Evolutionary conservation across 2,329 filamentous ascomycete genomes (phyloP).

Genomic region (Colletotrichum sublineola): DNA sequence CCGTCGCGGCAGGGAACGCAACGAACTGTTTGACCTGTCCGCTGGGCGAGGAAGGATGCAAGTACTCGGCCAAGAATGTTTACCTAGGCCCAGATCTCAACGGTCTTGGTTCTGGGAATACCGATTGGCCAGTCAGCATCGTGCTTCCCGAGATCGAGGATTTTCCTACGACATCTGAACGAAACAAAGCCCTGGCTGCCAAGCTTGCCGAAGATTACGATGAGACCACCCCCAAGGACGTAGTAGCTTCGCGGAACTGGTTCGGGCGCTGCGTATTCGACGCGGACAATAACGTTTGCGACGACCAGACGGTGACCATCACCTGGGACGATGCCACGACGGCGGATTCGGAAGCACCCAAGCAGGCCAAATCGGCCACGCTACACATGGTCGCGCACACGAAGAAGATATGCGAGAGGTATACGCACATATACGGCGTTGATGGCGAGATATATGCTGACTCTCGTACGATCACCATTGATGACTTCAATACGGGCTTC

Average conservation of each 20-base stretch:
- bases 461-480: slow-evolving; percentile 79
- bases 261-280: slow-evolving; percentile 98
- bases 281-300: slow-evolving; percentile 90
- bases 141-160: slow-evolving; percentile 95
- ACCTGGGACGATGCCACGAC: slow-evolving; percentile 81
- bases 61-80: slow-evolving; percentile 87
- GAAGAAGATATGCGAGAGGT: slow-evolving; percentile 86
- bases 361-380: slow-evolving; percentile 77
- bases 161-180: slow-evolving; percentile 60
- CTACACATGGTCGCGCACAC: slow-evolving; percentile 97
- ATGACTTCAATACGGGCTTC: slow-evolving; percentile 59
- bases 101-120: slow-evolving; percentile 75
- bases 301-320: slow-evolving; percentile 91
- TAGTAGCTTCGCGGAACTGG: slow-evolving; percentile 73
- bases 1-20: slow-evolving; percentile 76
- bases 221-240: slow-evolving; percentile 59
- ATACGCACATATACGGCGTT: slow-evolving; percentile 88
- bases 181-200: slow-evolving; percentile 56
- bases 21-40: slow-evolving; percentile 91
- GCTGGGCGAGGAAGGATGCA: slow-evolving; percentile 77
- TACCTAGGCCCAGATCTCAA: slow-evolving; percentile 77
- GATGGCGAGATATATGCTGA: slow-evolving; percentile 90
- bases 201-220: slow-evolving; percentile 68
- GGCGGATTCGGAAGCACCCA: slow-evolving; percentile 34
- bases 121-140: slow-evolving; percentile 86